Evolutionary conservation across 805 yeast species (phyloP).

Genomic region (Saccharomycopsis olivae): DNA sequence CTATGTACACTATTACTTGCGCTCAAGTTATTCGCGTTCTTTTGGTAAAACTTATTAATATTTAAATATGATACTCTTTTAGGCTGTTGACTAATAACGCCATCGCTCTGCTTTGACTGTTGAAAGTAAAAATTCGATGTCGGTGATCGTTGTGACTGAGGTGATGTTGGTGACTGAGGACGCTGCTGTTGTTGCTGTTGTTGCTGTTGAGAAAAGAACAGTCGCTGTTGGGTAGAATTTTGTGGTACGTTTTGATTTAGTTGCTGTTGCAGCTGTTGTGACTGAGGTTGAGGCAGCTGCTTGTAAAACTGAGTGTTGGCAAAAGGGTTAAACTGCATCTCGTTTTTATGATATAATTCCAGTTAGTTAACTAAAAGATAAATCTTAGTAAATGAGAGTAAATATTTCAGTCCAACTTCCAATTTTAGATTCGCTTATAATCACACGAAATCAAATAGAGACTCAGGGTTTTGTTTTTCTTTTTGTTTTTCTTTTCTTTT

Average conservation of each 20-base stretch:
- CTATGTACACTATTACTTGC: neutral
- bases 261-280: constrained; percentile 25
- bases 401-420: too few relatives aligned
- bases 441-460: too few relatives aligned
- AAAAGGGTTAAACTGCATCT: constrained; percentile 10
- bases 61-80: constrained; percentile 19
- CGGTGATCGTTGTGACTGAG: constrained; percentile 10
- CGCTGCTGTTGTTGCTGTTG: constrained; percentile 22
- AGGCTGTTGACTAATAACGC: constrained; percentile 19
- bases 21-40: too few relatives aligned
- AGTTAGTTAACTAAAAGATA: too few relatives aligned
- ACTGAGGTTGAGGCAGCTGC: constrained; percentile 25
- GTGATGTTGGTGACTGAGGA: constrained; percentile 24
- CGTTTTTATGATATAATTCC: too few relatives aligned
- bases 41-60: constrained; percentile 15
- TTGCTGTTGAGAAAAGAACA: constrained; percentile 26
- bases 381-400: too few relatives aligned
- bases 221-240: too few relatives aligned
- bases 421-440: too few relatives aligned
- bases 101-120: constrained; percentile 10
- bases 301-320: constrained; percentile 11
- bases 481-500: too few relatives aligned
- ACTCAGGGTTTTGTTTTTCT: too few relatives aligned
- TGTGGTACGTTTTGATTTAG: too few relatives aligned
- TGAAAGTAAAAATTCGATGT: constrained; percentile 9